Evolutionary conservation across 805 yeast species (phyloP).

Genomic region (Saccharomycopsis fodiens): DNA sequence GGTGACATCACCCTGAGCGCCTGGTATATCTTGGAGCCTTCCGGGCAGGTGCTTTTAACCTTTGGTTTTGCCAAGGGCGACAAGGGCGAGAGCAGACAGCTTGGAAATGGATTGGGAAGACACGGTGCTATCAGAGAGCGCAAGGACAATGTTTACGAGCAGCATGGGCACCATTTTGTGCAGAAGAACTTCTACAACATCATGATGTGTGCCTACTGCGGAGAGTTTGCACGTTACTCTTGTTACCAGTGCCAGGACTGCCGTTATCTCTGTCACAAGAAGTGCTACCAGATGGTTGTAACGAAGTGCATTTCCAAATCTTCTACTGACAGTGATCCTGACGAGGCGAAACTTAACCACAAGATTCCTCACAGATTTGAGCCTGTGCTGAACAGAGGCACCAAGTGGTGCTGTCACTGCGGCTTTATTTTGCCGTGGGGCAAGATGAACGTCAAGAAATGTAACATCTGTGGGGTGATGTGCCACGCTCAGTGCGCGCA

Average conservation of each 20-base stretch:
- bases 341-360: conserved; percentile 81
- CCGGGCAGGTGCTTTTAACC: conserved; percentile 78
- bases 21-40: conserved; percentile 91
- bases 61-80: conserved; percentile 72
- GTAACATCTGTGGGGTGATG: conserved; percentile 90
- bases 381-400: conserved; percentile 85
- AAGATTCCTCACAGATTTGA: conserved; percentile 96
- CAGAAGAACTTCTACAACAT: conserved; percentile 92
- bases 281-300: conserved; percentile 72
- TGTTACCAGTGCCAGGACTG: conserved; percentile 85
- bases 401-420: conserved; percentile 99
- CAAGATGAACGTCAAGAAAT: conserved; percentile 82
- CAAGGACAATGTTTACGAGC: conserved; percentile 82
- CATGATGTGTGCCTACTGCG: conserved; percentile 97
- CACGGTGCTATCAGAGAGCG: conserved; percentile 97
- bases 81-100: conserved; percentile 31
- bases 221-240: conserved; percentile 84
- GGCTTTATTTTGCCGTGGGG: conserved; percentile 97
- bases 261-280: conserved; percentile 70
- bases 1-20: conserved; percentile 46
- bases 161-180: conserved; percentile 95
- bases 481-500: conserved; percentile 91
- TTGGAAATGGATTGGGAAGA: conserved; percentile 69
- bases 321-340: conserved; percentile 54
- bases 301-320: conserved; percentile 79